phyloP scores from a whole-genome alignment of 2,329 filamentous ascomycete genomes.

The Cladosporium sp. region DNA sequence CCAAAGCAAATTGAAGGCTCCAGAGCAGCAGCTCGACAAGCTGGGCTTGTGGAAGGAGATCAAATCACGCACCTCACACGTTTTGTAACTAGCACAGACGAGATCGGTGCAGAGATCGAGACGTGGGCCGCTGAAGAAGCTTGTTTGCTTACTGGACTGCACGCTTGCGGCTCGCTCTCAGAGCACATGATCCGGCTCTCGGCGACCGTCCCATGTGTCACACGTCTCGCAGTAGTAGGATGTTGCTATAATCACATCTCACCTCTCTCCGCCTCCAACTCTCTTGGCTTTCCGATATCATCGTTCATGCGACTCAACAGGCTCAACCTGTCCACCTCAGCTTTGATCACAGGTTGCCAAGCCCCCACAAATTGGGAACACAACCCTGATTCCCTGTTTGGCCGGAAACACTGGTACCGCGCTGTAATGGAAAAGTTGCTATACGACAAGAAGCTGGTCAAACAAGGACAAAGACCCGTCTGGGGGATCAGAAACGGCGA shows the following conservation, averaged over 20 bases:
- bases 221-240: conserved; percentile 13
- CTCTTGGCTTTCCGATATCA: conserved; percentile 15
- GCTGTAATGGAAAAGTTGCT: conserved; percentile 16
- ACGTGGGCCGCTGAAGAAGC: conserved; percentile 11
- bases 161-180: conserved; percentile 16
- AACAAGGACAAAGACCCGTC: conserved; percentile 7
- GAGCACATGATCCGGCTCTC: conserved; percentile 17
- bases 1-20: conserved; percentile 16
- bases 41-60: conserved; percentile 13
- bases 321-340: conserved; percentile 14
- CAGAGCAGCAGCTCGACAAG: conserved; percentile 11
- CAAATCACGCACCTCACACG: conserved; percentile 14
- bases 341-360: conserved; percentile 17
- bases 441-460: conserved; percentile 13
- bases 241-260: conserved; percentile 17
- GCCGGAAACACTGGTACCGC: conserved; percentile 15
- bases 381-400: conserved; percentile 14
- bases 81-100: conserved; percentile 10
- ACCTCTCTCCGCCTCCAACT: conserved; percentile 3
- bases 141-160: conserved; percentile 15
- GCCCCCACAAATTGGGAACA: conserved; percentile 18
- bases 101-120: conserved; percentile 4
- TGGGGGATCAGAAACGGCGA: conserved; percentile 17
- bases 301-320: conserved; percentile 14
- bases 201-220: conserved; percentile 3